phyloP scores from a whole-genome alignment of 2,329 filamentous ascomycete genomes.

The Penicillium digitatum region DNA sequence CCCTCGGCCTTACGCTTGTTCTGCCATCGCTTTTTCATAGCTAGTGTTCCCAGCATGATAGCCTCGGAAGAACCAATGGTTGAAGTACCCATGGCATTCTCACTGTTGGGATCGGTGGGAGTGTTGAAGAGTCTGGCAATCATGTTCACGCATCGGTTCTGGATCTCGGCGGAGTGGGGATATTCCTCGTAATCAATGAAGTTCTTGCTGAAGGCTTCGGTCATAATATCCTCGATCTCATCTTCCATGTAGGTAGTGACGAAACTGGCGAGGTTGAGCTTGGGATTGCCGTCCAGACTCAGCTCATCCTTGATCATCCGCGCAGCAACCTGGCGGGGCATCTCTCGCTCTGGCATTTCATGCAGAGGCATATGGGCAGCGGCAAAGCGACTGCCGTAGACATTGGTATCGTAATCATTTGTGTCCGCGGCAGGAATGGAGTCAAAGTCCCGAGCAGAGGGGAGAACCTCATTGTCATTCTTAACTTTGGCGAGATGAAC shows the following conservation, averaged over 20 bases:
- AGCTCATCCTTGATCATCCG: conserved; percentile 95
- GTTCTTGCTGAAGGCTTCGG: conserved; percentile 87
- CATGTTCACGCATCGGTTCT: conserved; percentile 89
- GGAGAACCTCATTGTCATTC: conserved; percentile 37
- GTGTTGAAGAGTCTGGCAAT: conserved; percentile 86
- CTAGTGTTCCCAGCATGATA: conserved; percentile 56
- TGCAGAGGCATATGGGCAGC: conserved; percentile 72
- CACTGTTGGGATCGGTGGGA: conserved; percentile 53
- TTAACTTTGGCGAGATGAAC: conserved; percentile 42
- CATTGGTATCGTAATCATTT: conserved; percentile 63
- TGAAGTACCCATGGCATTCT: conserved; percentile 75
- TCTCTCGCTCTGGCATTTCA: conserved; percentile 84
- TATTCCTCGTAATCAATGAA: conserved; percentile 90
- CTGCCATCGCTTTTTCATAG: conserved; percentile 95
- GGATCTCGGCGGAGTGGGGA: conserved; percentile 74
- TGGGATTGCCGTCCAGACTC: conserved; percentile 85
- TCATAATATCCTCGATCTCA: conserved; percentile 93
- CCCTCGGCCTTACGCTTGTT: conserved; percentile 78
- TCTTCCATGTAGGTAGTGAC: conserved; percentile 97
- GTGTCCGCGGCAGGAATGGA: conserved; percentile 36
- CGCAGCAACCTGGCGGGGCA: conserved; percentile 91
- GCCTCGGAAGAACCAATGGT: conserved; percentile 82
- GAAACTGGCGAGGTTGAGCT: conserved; percentile 79
- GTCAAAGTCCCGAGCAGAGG: conserved; percentile 42
- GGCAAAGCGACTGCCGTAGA: conserved; percentile 86